Base-by-base conservation (phyloP, 192 early-diverging fungal genomes). In the Neocallimastix lanati region DNA sequence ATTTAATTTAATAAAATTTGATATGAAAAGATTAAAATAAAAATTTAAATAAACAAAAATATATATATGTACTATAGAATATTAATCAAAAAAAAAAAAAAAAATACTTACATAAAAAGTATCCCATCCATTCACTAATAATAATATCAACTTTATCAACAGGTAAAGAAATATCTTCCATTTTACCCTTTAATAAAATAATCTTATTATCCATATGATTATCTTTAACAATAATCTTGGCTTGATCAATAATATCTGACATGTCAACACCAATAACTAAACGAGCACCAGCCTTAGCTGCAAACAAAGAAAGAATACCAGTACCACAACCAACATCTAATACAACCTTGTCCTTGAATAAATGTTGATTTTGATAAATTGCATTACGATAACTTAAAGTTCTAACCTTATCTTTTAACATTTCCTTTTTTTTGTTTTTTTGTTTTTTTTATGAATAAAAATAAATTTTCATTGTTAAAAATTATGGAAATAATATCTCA, bases 61-160 rank as follows among this genome's bases (percentile, higher is more conserved):
- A n/a, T n/a, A n/a, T n/a, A n/a, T n/a, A n/a, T n/a, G n/a, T n/a
- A n/a, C n/a, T n/a, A n/a, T n/a, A n/a, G n/a, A n/a, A n/a, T n/a
- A n/a, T n/a, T n/a, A n/a, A n/a, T n/a, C n/a, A n/a, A n/a, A n/a
- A n/a, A n/a, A n/a, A n/a, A n/a, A n/a, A n/a, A n/a, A n/a, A n/a
- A n/a, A n/a, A 28, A 29, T n/a, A 78, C 38, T 78, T 78, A 58
- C 98, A 86, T 82, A 99, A 90, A 83, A 94, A 96, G 87, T 99
- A 99, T 28, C 98, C 98, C 98, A 99, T 99, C 98, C 98, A 99
- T 82, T 99, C 98, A 11, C 95, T 97, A 79, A 99, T 96, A 79
- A 99, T 99, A 81, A 99, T 98, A 84, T 99, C 98, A 38, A 98
- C 96, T 83, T 98, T 93, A 78, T 93, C 89, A 67, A 95, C 96